These are phyloP conservation scores for Fusarium verticillioides DNA, from an alignment of 2,329 filamentous ascomycete genomes.

Conservation along the genomic window DNA sequence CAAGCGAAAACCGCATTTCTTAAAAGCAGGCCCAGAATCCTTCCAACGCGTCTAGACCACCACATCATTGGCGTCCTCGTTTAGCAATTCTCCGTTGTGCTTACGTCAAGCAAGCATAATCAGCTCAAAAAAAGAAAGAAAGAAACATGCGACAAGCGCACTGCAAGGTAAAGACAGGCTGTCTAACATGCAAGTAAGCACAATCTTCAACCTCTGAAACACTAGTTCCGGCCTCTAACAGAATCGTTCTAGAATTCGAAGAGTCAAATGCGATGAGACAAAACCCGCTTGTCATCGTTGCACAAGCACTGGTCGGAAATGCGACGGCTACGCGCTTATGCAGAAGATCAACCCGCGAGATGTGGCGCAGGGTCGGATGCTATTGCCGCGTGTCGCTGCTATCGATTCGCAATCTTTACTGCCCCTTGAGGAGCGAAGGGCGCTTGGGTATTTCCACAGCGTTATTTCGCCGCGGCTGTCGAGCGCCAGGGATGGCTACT, in stretches of 20 bases:
- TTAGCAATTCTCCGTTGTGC: not conserved
- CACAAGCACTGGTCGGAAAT: conserved; percentile 6
- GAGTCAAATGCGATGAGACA: conserved; percentile 6
- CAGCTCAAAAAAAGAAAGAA: no score
- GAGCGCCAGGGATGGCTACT: conserved; percentile 9
- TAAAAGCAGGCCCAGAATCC: not conserved
- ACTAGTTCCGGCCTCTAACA: not conserved
- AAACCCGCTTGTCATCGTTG: not conserved
- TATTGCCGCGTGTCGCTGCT: not conserved
- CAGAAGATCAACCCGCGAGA: not conserved
- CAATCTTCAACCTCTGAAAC: not conserved
- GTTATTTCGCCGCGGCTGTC: conserved; percentile 9
- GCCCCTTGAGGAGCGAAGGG: not conserved
- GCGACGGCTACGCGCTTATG: not conserved
- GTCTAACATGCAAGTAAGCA: not conserved
- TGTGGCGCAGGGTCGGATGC: not conserved
- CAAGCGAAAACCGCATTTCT: not conserved
- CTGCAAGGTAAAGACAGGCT: not conserved
- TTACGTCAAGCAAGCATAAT: not conserved
- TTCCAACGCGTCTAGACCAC: not conserved
- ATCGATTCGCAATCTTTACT: not conserved
- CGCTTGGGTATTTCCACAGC: conserved; percentile 14
- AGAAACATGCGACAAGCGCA: not conserved
- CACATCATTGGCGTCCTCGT: not conserved
- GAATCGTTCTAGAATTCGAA: not conserved